Percentiles rank a stretch among this genome's conserved stretches.
Evolutionary conservation across 2,329 filamentous ascomycete species (phyloP).

Genomic region (Fusarium bulbicola): DNA sequence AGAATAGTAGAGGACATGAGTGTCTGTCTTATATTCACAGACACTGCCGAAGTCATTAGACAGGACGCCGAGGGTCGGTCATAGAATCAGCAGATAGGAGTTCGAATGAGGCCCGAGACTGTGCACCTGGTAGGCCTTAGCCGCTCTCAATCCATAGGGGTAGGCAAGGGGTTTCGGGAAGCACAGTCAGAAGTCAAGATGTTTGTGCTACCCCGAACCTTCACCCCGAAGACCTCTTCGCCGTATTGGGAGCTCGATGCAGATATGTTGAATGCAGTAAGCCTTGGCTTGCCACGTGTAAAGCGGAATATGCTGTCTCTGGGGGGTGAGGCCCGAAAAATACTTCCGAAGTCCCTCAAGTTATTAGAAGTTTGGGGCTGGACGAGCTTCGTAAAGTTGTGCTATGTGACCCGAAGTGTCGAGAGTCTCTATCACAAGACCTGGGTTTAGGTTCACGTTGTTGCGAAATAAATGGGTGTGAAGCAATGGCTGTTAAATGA

Average conservation of each 20-base stretch:
- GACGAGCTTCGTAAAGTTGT: too few species aligned
- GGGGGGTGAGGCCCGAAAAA: background rate
- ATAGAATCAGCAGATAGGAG: fast-evolving
- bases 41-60: fast-evolving
- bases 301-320: fast-evolving
- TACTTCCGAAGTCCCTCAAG: fast-evolving
- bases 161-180: background rate
- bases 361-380: background rate
- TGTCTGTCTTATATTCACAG: background rate
- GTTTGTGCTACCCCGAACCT: background rate
- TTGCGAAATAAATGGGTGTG: too few species aligned
- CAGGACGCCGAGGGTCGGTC: fast-evolving
- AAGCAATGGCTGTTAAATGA: background rate
- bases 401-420: background rate
- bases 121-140: fast-evolving
- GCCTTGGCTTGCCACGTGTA: background rate
- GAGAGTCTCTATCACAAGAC: too few species aligned
- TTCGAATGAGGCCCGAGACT: background rate
- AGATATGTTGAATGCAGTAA: background rate
- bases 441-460: too few species aligned
- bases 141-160: background rate
- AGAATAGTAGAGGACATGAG: fast-evolving
- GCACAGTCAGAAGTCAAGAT: background rate
- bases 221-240: fast-evolving
- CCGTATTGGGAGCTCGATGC: background rate